A percentile compares a stretch with the other conserved stretches of the same genome.
Conservation (phyloP, 129 eudicot genomes). For the Helichrysum umbraculigerum region DNA sequence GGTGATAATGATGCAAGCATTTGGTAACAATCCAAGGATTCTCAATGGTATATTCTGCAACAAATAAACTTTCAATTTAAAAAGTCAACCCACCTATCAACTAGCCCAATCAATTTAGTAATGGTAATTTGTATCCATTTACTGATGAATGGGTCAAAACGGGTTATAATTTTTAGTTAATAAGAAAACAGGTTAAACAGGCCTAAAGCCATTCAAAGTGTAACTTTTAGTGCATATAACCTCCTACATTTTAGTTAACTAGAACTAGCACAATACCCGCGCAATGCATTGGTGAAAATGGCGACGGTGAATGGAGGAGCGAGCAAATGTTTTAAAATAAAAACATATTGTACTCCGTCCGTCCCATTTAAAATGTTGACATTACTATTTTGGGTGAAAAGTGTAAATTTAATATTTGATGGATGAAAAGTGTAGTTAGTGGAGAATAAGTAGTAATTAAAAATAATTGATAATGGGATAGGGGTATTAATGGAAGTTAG, state of each 20-base stretch:
- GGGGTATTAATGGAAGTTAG: no score
- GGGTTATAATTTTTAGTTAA: not conserved
- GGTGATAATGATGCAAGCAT: slow-evolving; percentile 40
- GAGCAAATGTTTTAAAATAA: no score
- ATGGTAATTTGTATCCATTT: not conserved
- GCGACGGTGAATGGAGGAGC: no score
- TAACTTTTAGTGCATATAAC: not conserved
- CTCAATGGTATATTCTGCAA: slow-evolving; percentile 40
- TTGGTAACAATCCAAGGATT: slow-evolving; percentile 43
- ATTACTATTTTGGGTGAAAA: no score
- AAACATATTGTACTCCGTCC: no score
- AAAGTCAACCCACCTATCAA: slow-evolving; percentile 10
- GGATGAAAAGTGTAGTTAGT: no score
- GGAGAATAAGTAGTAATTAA: no score
- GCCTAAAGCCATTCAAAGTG: not conserved
- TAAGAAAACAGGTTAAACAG: slow-evolving; percentile 4
- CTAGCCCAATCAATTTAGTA: not conserved
- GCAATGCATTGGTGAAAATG: no score
- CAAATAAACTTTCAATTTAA: not conserved
- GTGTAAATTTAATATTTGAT: no score
- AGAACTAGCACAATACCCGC: no score
- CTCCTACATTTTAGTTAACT: not conserved
- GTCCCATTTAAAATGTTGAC: no score
- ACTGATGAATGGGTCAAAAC: not conserved
- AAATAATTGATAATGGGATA: no score